These are phyloP conservation scores for Pythium plurisporium DNA, from an alignment of 352 stramenopile species.

Conservation along the genomic window DNA sequence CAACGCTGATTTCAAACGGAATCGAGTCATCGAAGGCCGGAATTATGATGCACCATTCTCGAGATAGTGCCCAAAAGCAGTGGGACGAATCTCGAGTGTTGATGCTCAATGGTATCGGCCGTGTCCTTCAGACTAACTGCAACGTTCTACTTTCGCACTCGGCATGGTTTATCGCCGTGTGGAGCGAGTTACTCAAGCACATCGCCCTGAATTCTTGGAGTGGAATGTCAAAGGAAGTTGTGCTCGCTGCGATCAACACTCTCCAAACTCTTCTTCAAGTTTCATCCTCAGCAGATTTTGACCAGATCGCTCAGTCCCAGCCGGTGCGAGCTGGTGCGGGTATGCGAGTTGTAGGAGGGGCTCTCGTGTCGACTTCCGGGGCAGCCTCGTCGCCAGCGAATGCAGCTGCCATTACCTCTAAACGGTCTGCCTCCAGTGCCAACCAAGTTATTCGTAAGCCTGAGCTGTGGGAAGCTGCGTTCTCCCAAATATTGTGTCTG, in stretches of 20 bases:
- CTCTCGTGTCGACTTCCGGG: slow-evolving; percentile 49
- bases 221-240: slow-evolving; percentile 71
- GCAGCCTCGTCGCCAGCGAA: slow-evolving; percentile 12
- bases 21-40: neutral
- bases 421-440: slow-evolving; percentile 15
- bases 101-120: slow-evolving; percentile 91
- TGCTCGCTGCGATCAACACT: slow-evolving; percentile 65
- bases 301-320: slow-evolving; percentile 64
- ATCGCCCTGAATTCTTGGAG: slow-evolving; percentile 49
- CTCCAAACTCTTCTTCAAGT: slow-evolving; percentile 83
- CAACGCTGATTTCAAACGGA: slow-evolving; percentile 3
- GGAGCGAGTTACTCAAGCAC: slow-evolving; percentile 55
- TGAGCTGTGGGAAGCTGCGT: slow-evolving; percentile 64
- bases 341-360: slow-evolving; percentile 89
- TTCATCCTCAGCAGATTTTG: slow-evolving; percentile 62
- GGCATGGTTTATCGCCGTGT: slow-evolving; percentile 61
- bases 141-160: slow-evolving; percentile 54
- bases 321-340: slow-evolving; percentile 78
- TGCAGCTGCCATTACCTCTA: slow-evolving; percentile 3
- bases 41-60: slow-evolving; percentile 94
- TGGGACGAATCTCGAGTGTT: slow-evolving; percentile 96
- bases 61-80: slow-evolving; percentile 95
- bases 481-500: slow-evolving; percentile 49
- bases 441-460: slow-evolving; percentile 39
- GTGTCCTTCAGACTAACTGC: slow-evolving; percentile 89